Conservation (phyloP, 2,329 filamentous ascomycete genomes). For the Fusarium sp. region DNA sequence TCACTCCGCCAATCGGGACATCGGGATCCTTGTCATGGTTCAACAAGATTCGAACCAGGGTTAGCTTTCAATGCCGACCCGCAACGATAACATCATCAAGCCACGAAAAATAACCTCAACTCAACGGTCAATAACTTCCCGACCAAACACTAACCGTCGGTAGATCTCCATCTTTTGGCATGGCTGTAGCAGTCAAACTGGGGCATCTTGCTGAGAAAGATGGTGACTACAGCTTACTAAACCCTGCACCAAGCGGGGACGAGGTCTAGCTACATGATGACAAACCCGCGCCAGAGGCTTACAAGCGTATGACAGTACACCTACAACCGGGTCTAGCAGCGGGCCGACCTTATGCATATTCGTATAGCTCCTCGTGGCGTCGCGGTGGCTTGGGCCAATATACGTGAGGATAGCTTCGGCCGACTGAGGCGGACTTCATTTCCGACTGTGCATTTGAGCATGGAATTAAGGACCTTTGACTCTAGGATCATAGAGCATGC, state of each 20-base stretch:
- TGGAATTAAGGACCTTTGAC: neutral
- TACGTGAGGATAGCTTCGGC: neutral
- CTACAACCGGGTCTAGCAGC: neutral
- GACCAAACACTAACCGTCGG: neutral
- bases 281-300: constrained; percentile 14
- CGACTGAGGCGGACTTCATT: neutral
- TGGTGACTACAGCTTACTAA: constrained; percentile 26
- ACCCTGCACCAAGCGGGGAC: neutral
- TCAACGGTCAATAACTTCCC: neutral
- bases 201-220: constrained; percentile 17
- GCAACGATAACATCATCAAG: neutral
- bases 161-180: neutral
- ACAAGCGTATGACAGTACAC: constrained; percentile 11
- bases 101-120: neutral
- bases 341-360: constrained; percentile 10
- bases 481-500: neutral
- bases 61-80: neutral
- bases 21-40: neutral
- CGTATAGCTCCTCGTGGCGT: neutral
- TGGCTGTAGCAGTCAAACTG: neutral
- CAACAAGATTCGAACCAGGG: neutral
- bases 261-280: constrained; percentile 18
- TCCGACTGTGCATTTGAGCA: constrained; percentile 11
- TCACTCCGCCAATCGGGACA: neutral
- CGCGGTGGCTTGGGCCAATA: neutral